Evolutionary conservation across 148 eudicot species (phyloP).

Genomic region (Agrostemma githago): DNA sequence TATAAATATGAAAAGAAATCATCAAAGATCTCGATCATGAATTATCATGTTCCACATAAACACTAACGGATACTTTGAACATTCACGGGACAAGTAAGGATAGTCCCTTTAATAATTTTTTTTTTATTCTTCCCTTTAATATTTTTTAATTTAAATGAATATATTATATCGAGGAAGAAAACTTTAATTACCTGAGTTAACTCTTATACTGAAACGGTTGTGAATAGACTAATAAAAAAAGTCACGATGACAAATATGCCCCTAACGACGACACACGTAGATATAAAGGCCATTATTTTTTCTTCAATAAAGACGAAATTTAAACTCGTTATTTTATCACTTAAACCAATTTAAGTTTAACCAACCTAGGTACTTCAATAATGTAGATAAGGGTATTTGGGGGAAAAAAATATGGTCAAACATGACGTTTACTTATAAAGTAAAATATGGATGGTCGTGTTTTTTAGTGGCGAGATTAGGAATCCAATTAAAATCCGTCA

Average conservation of each 20-base stretch:
- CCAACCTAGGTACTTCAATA: no score
- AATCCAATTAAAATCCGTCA: conserved; percentile 19
- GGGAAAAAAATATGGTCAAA: neutral
- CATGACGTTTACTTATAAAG: neutral
- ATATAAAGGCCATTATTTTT: no score
- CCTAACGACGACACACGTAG: neutral
- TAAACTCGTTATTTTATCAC: no score
- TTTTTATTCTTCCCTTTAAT: no score
- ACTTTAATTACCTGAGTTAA: no score
- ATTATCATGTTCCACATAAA: neutral
- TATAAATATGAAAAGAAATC: no score
- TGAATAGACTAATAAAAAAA: neutral
- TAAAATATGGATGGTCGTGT: neutral
- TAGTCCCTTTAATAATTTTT: neutral
- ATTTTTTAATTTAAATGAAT: no score
- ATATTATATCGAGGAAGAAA: no score
- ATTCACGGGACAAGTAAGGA: neutral
- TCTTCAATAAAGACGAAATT: neutral
- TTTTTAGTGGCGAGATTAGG: neutral
- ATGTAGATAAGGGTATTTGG: neutral
- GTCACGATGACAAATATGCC: neutral
- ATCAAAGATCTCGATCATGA: neutral
- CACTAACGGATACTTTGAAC: neutral
- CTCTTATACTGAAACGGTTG: no score
- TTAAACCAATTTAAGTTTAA: no score